phyloP scores from a whole-genome alignment of 2,329 filamentous ascomycete genomes.

The Fusarium cyanostomum region DNA sequence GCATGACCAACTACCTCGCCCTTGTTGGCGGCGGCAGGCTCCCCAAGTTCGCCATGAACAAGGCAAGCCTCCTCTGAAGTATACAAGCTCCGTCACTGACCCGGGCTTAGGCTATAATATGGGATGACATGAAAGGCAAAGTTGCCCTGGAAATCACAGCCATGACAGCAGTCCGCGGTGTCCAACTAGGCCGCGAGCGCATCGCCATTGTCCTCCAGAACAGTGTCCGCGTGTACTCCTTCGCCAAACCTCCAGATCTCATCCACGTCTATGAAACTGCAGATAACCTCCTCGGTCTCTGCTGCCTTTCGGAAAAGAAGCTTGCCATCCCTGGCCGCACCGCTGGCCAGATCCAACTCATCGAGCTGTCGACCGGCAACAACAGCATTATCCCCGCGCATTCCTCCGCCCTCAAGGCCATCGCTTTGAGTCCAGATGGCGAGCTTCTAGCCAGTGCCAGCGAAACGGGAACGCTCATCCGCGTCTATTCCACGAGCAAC shows the following conservation, averaged over 20 bases:
- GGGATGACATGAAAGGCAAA: conserved; percentile 85
- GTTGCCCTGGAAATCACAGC: conserved; percentile 80
- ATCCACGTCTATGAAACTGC: conserved; percentile 84
- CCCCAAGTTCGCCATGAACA: conserved; percentile 88
- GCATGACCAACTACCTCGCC: conserved; percentile 85
- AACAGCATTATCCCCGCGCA: conserved; percentile 96
- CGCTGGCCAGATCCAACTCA: conserved; percentile 86
- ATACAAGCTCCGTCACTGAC: neutral
- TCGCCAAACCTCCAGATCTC: conserved; percentile 76
- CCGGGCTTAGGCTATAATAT: conserved; percentile 76
- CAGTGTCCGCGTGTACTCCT: conserved; percentile 82
- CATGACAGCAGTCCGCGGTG: conserved; percentile 80
- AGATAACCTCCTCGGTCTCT: conserved; percentile 83
- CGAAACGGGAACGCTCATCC: conserved; percentile 88
- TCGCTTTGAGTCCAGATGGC: conserved; percentile 82
- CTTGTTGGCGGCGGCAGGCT: conserved; percentile 87
- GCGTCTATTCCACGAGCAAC: conserved; percentile 82
- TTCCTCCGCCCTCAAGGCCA: conserved; percentile 77
- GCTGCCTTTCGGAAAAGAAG: conserved; percentile 76
- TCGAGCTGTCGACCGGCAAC: conserved; percentile 79
- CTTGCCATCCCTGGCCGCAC: conserved; percentile 90
- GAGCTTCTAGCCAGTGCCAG: conserved; percentile 88
- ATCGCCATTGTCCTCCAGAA: conserved; percentile 85
- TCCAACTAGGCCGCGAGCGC: conserved; percentile 78
- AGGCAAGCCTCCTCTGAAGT: conserved; percentile 58